phyloP scores from a whole-genome alignment of 352 stramenopile genomes.

The Globisporangium radiosum region DNA sequence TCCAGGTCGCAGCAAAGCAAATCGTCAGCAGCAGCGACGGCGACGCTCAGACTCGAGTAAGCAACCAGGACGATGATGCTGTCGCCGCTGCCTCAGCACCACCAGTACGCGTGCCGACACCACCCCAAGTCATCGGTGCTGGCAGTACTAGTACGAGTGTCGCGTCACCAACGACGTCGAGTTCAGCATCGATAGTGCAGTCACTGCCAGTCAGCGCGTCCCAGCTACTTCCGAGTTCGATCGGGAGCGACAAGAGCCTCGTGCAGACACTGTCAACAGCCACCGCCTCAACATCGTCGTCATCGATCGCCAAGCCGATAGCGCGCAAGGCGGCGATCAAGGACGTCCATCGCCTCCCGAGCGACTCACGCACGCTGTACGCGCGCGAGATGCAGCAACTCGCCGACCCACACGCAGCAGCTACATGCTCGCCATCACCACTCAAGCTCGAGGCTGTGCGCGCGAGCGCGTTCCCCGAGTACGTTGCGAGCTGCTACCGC shows the following conservation, averaged over 20 bases:
- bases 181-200: no score
- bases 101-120: not conserved
- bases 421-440: conserved; percentile 8
- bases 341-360: conserved; percentile 25
- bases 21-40: conserved; percentile 19
- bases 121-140: no score
- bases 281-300: not conserved
- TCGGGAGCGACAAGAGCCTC: conserved; percentile 3
- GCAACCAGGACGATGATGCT: conserved; percentile 15
- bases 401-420: conserved; percentile 11
- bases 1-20: conserved; percentile 30
- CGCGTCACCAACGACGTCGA: no score
- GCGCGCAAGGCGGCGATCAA: conserved; percentile 25
- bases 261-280: not conserved
- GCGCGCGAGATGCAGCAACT: conserved; percentile 21
- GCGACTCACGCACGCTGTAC: conserved; percentile 32
- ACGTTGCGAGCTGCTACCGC: conserved; percentile 40
- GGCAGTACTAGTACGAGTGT: no score
- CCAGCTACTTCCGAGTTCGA: not conserved
- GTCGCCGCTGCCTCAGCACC: not conserved
- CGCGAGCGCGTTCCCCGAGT: conserved; percentile 46
- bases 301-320: not conserved
- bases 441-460: conserved; percentile 49
- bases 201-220: no score
- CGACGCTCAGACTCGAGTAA: conserved; percentile 3